phyloP scores from a whole-genome alignment of 148 eudicot genomes.

The Camellia lanceoleosa region DNA sequence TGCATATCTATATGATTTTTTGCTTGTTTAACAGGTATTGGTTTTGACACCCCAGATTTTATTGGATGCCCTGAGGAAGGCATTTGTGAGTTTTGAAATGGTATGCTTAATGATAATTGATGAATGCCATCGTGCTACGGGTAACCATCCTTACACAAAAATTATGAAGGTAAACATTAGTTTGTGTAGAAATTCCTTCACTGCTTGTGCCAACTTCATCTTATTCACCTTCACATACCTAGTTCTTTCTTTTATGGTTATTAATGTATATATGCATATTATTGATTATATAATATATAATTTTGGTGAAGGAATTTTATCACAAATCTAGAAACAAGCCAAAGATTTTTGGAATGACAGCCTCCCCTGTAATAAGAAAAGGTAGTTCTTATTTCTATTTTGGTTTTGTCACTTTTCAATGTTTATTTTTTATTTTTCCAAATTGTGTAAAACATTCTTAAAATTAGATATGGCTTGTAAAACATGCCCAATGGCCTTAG shows the following conservation, averaged over 20 bases:
- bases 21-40: constrained; percentile 36
- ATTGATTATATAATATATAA: not conserved
- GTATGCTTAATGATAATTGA: constrained; percentile 52
- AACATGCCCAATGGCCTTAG: too few relatives aligned
- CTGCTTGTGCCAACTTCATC: not conserved
- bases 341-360: constrained; percentile 68
- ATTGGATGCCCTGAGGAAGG: constrained; percentile 58
- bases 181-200: constrained; percentile 7
- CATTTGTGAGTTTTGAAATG: constrained; percentile 35
- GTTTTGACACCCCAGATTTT: constrained; percentile 72
- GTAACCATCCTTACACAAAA: constrained; percentile 56
- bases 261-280: not conserved
- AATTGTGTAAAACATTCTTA: not conserved
- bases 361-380: constrained; percentile 53
- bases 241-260: not conserved
- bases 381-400: constrained; percentile 25
- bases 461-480: too few relatives aligned
- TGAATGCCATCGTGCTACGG: constrained; percentile 59
- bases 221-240: too few relatives aligned
- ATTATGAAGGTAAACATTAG: constrained; percentile 52
- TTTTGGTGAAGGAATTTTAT: constrained; percentile 54
- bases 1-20: not conserved
- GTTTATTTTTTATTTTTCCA: not conserved
- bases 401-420: not conserved
- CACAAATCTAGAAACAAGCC: constrained; percentile 43